These are phyloP conservation scores for Puccinellia tenuiflora DNA, from an alignment of 176 grass and related monocot species.

Conservation along the genomic window DNA sequence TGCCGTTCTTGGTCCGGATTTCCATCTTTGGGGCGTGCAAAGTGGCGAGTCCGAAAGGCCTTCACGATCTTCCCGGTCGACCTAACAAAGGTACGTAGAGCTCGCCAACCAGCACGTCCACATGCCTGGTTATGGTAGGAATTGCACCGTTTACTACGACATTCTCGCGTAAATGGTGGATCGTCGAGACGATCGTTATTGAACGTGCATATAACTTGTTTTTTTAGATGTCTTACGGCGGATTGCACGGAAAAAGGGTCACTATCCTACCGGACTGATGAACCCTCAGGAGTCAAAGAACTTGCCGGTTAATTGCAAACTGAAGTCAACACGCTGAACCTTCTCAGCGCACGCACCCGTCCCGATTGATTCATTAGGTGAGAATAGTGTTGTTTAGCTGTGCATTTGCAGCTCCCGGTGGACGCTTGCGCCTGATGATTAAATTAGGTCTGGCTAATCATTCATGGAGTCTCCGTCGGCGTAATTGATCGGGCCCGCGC, in stretches of 20 bases:
- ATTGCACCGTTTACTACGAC: neutral
- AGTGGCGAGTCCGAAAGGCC: neutral
- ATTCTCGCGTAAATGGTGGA: neutral
- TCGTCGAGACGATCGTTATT: neutral
- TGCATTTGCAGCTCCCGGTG: neutral
- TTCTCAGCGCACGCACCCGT: neutral
- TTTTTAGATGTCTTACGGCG: neutral
- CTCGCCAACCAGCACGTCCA: neutral
- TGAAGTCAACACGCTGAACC: neutral
- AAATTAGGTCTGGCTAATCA: slow-evolving; percentile 37
- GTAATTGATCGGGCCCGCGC: neutral
- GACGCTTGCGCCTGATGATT: slow-evolving; percentile 28
- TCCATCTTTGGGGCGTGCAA: slow-evolving; percentile 10
- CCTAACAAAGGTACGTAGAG: neutral
- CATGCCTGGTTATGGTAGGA: neutral
- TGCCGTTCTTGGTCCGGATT: neutral
- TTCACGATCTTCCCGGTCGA: neutral
- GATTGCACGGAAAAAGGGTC: neutral
- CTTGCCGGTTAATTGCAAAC: neutral
- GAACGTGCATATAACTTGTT: neutral
- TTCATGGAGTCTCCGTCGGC: slow-evolving; percentile 25
- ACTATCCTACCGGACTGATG: neutral
- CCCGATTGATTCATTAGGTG: no score
- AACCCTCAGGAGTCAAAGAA: slow-evolving; percentile 7
- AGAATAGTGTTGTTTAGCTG: no score